A percentile compares a stretch with the other conserved stretches of the same genome.
Evolutionary conservation across 2,329 filamentous ascomycete genomes (phyloP).

Genomic region (Alternaria brassicicola): DNA sequence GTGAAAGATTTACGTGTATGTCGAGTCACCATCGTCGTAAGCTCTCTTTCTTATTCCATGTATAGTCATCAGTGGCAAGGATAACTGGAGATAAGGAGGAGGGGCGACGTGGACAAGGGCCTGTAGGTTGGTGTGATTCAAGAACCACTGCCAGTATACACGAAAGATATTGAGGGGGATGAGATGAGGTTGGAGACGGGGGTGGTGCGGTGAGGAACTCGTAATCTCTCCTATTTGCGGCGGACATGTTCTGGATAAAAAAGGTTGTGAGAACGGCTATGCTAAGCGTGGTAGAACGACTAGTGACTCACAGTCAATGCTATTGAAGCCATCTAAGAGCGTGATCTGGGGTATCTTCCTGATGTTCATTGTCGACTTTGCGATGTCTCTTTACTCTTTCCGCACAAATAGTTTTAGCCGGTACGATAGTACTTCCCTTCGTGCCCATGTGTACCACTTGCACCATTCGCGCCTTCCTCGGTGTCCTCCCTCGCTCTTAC

Average conservation of each 20-base stretch:
- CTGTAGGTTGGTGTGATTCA: background rate
- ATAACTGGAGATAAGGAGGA: background rate
- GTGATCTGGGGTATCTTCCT: slow-evolving; percentile 4
- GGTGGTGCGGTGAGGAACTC: background rate
- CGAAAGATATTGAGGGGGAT: background rate
- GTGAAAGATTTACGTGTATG: too few species aligned
- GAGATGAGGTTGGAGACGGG: background rate
- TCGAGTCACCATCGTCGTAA: background rate
- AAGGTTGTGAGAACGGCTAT: background rate
- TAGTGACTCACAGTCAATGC: background rate
- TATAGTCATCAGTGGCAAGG: background rate
- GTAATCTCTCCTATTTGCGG: background rate
- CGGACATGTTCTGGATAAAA: background rate
- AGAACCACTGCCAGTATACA: background rate
- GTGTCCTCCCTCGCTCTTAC: slow-evolving; percentile 44
- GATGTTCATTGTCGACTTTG: background rate
- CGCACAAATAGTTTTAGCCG: slow-evolving; percentile 19
- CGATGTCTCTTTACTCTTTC: background rate
- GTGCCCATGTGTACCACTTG: slow-evolving; percentile 31
- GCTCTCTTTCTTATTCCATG: background rate
- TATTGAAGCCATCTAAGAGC: background rate
- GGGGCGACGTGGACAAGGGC: background rate
- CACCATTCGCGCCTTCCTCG: slow-evolving; percentile 35
- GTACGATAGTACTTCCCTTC: slow-evolving; percentile 49
- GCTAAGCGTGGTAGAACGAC: background rate